Evolutionary conservation across 345 rosid species (phyloP).

Genomic region (Populus euphratica): DNA sequence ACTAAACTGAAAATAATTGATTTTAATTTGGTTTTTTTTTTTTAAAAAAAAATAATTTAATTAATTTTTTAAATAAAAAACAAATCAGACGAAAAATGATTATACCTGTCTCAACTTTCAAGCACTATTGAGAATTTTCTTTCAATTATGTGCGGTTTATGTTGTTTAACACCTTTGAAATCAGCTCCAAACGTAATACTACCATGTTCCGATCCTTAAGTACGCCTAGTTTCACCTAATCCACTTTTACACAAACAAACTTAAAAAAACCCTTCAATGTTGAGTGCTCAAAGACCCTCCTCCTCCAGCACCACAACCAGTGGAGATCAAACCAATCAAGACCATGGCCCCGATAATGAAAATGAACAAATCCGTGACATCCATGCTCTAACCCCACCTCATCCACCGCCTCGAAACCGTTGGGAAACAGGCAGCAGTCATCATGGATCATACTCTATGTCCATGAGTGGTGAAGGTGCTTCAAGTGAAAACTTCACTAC

Average conservation of each 20-base stretch:
- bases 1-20: no score
- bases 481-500: constrained; percentile 77
- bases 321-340: constrained; percentile 16
- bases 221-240: neutral
- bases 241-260: neutral
- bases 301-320: constrained; percentile 18
- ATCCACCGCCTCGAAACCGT: constrained; percentile 37
- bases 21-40: no score
- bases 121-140: neutral
- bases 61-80: no score
- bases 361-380: constrained; percentile 64
- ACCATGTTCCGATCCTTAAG: neutral
- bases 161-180: neutral
- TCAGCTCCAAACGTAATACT: neutral
- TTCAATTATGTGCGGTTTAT: neutral
- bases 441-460: constrained; percentile 37
- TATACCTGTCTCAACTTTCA: neutral
- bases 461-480: constrained; percentile 43
- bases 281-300: constrained; percentile 14
- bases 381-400: constrained; percentile 68
- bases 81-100: no score
- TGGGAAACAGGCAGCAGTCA: constrained; percentile 52
- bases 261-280: constrained; percentile 18
- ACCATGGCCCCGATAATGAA: constrained; percentile 8
- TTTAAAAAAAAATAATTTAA: no score